Conservation (phyloP, 768 basidiomycete genomes). For the Podaxis pistillaris region DNA sequence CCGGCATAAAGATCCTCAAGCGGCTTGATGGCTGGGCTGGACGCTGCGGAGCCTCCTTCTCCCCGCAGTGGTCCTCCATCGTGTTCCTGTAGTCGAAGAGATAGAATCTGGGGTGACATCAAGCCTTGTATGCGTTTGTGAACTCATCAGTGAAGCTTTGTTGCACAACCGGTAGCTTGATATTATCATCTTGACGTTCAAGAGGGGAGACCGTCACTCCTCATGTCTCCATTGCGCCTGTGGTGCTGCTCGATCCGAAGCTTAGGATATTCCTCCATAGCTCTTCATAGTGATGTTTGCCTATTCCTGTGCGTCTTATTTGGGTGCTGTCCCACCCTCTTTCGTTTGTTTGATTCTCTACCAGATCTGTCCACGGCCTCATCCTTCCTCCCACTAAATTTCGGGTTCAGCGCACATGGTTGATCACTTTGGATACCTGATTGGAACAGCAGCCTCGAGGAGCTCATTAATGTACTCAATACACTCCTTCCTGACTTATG, state of each 20-base stretch:
- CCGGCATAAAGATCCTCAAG: background rate
- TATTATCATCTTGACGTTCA: background rate
- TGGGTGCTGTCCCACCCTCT: background rate
- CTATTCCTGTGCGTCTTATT: background rate
- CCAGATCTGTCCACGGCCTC: background rate
- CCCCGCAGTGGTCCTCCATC: conserved; percentile 9
- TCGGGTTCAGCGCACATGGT: background rate
- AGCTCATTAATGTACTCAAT: background rate
- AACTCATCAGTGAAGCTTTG: background rate
- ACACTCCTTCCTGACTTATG: background rate
- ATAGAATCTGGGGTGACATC: background rate
- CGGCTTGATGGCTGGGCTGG: background rate
- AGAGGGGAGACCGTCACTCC: background rate
- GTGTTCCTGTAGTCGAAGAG: background rate
- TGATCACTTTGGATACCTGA: background rate
- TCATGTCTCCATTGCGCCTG: background rate
- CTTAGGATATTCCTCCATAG: background rate
- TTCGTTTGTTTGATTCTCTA: background rate
- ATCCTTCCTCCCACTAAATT: background rate
- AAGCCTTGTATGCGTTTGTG: background rate
- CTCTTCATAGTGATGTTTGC: background rate
- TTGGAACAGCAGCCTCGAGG: conserved; percentile 1
- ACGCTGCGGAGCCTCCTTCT: background rate
- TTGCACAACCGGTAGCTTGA: background rate
- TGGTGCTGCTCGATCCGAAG: background rate